Conservation (phyloP, 805 yeast genomes). For the Kodamaea kaohsiungensis region DNA sequence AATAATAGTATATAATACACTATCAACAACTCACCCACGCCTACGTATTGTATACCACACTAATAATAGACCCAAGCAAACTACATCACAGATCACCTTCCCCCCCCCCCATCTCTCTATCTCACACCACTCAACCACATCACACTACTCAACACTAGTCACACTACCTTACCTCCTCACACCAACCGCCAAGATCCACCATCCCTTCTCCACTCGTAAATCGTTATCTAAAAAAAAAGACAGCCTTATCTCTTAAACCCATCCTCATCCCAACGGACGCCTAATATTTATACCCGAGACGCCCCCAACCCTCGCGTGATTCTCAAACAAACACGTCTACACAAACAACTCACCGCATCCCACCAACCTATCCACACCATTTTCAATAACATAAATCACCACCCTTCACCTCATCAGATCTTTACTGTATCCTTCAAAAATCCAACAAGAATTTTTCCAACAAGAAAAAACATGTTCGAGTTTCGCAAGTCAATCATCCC, state of each 20-base stretch:
- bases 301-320: neutral
- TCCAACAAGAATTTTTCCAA: conserved; percentile 1
- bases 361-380: neutral
- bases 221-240: neutral
- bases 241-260: neutral
- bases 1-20: too few species aligned
- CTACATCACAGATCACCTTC: too few species aligned
- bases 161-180: neutral
- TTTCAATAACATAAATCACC: neutral
- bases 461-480: conserved; percentile 2
- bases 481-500: neutral
- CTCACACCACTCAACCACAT: neutral
- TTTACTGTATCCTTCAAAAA: neutral
- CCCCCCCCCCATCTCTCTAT: too few species aligned
- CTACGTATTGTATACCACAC: too few species aligned
- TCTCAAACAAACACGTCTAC: neutral
- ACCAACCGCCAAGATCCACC: neutral
- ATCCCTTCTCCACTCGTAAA: neutral
- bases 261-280: neutral
- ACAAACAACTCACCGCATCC: neutral
- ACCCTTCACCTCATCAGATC: too few species aligned
- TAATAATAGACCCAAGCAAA: too few species aligned
- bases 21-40: too few species aligned
- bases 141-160: neutral
- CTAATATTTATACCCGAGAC: neutral